phyloP scores from a whole-genome alignment of 257 asterid species.

The Scutellaria barbata region DNA sequence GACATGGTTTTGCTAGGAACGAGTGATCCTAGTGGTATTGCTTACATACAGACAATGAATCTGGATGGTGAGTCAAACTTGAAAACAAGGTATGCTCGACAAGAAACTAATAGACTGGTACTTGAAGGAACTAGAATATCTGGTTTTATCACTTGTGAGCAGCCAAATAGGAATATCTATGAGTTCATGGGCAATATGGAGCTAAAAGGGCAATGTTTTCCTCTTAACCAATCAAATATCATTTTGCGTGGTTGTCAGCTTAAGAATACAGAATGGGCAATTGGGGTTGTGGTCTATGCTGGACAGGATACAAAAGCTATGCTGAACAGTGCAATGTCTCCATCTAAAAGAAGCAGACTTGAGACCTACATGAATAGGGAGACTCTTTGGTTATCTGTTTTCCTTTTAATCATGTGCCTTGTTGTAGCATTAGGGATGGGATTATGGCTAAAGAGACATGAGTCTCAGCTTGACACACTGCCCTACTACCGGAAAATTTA shows the following conservation, averaged over 20 bases:
- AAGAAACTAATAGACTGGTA: constrained; percentile 78
- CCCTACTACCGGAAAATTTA: constrained; percentile 86
- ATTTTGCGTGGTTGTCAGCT: constrained; percentile 97
- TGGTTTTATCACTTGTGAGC: constrained; percentile 90
- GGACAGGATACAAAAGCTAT: constrained; percentile 98
- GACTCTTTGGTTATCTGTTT: constrained; percentile 89
- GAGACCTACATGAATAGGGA: constrained; percentile 97
- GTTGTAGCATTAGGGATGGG: constrained; percentile 90
- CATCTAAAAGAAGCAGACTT: constrained; percentile 93
- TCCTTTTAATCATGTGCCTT: constrained; percentile 84
- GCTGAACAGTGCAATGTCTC: constrained; percentile 90
- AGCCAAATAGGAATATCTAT: constrained; percentile 93
- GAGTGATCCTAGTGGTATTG: constrained; percentile 92
- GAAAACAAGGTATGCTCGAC: constrained; percentile 99
- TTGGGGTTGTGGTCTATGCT: constrained; percentile 97
- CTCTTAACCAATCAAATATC: constrained; percentile 93
- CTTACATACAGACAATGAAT: constrained; percentile 98
- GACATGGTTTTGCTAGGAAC: constrained; percentile 94
- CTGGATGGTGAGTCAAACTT: constrained; percentile 98
- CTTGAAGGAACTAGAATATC: constrained; percentile 63
- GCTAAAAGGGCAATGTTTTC: constrained; percentile 64
- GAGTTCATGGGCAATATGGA: constrained; percentile 97
- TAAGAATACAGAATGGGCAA: constrained; percentile 94
- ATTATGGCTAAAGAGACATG: constrained; percentile 77
- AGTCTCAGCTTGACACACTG: constrained; percentile 72